Conservation (phyloP, 2,329 filamentous ascomycete species). For the Cladosporium phlei region DNA sequence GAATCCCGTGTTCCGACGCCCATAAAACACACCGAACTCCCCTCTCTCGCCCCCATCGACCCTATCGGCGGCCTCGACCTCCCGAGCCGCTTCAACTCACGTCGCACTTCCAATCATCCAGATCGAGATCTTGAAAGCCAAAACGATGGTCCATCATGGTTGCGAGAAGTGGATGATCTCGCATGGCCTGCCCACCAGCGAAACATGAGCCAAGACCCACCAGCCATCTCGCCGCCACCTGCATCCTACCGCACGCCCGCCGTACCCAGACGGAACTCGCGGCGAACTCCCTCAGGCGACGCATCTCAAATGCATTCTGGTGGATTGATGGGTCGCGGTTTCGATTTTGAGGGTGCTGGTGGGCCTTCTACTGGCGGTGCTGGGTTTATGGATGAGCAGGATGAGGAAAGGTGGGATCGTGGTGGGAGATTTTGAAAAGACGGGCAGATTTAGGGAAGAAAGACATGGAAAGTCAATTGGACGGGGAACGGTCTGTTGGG, state of each 20-base stretch:
- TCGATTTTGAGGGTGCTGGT: conserved; percentile 26
- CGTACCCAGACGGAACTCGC: conserved; percentile 24
- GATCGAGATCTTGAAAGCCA: background rate
- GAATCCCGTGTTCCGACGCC: background rate
- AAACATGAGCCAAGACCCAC: background rate
- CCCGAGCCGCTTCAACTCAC: conserved; percentile 28
- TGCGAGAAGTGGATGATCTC: conserved; percentile 26
- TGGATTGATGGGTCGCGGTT: background rate
- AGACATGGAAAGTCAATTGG: background rate
- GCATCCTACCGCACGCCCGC: conserved; percentile 14
- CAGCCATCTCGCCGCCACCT: background rate
- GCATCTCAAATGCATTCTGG: background rate
- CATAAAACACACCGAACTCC: conserved; percentile 19
- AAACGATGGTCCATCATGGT: conserved; percentile 23
- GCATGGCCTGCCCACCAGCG: conserved; percentile 18
- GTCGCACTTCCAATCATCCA: conserved; percentile 13
- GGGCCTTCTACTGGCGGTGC: background rate
- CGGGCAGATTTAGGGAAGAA: too few relatives aligned
- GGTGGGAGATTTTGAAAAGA: background rate
- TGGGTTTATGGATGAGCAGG: background rate
- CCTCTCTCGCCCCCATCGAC: conserved; percentile 28
- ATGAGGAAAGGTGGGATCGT: background rate
- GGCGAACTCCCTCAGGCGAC: conserved; percentile 20
- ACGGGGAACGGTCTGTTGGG: background rate
- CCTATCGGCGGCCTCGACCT: conserved; percentile 26